Evolutionary conservation across 2,329 filamentous ascomycete genomes (phyloP).

Genomic region (Venturia effusa): DNA sequence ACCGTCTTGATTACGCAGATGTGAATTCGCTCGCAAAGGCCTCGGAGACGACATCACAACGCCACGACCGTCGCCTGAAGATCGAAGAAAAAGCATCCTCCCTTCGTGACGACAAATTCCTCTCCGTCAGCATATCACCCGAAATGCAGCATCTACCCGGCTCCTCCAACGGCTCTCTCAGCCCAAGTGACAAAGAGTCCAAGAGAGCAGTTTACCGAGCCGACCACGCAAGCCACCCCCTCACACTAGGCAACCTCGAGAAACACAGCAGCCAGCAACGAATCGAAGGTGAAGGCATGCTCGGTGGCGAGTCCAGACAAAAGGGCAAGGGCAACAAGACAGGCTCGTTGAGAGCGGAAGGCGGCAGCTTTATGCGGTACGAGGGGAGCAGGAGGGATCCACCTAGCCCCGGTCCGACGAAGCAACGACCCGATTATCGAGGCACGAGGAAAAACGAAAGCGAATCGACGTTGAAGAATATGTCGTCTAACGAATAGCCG

Average conservation of each 20-base stretch:
- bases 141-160: background rate
- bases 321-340: background rate
- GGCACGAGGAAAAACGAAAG: background rate
- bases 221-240: slow-evolving; percentile 2
- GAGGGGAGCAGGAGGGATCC: background rate
- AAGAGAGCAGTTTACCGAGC: background rate
- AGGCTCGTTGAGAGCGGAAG: background rate
- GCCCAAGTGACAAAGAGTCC: background rate
- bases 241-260: slow-evolving; percentile 7
- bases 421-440: background rate
- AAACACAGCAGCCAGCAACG: slow-evolving; percentile 6
- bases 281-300: background rate
- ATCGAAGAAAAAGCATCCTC: slow-evolving; percentile 45
- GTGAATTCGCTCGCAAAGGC: background rate
- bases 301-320: background rate
- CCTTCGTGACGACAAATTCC: slow-evolving; percentile 40
- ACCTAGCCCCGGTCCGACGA: background rate
- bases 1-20: background rate
- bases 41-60: slow-evolving; percentile 30
- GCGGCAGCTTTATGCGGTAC: background rate
- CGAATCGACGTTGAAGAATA: slow-evolving; percentile 1
- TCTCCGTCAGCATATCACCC: background rate
- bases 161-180: background rate
- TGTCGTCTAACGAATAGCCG: background rate
- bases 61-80: slow-evolving; percentile 34